Evolutionary conservation across 306 rosid genomes (phyloP).

Genomic region (Myrica gale): DNA sequence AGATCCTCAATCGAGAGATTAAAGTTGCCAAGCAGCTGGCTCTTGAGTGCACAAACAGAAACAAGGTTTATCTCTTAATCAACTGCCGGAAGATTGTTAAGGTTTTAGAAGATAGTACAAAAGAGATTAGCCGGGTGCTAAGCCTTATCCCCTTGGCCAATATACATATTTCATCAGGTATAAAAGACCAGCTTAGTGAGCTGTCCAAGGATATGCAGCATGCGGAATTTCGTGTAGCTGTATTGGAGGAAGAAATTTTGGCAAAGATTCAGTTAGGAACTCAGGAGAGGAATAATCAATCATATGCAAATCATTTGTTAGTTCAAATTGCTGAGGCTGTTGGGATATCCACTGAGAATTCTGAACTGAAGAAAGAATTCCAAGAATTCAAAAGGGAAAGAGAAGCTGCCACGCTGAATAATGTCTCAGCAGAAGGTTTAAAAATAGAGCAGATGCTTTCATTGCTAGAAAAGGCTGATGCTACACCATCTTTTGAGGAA

Average conservation of each 20-base stretch:
- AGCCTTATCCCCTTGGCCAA: conserved; percentile 42
- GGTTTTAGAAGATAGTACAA: conserved; percentile 35
- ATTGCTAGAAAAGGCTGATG: conserved; percentile 47
- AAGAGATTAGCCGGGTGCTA: conserved; percentile 44
- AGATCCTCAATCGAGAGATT: conserved; percentile 43
- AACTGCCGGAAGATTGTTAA: conserved; percentile 44
- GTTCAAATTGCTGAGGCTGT: conserved; percentile 38
- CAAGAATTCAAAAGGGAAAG: conserved; percentile 47
- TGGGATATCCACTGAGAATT: conserved; percentile 45
- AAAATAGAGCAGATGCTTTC: conserved; percentile 48
- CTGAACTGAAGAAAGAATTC: conserved; percentile 41
- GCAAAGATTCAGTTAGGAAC: conserved; percentile 46
- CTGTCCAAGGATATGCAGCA: conserved; percentile 48
- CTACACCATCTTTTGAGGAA: conserved; percentile 38
- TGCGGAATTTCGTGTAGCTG: conserved; percentile 34
- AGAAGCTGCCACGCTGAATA: conserved; percentile 34
- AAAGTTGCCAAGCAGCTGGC: conserved; percentile 42
- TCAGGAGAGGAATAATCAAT: conserved; percentile 35
- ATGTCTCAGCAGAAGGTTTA: conserved; percentile 40
- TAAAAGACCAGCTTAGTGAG: conserved; percentile 32
- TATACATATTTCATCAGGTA: conserved; percentile 34
- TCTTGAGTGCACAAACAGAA: conserved; percentile 46
- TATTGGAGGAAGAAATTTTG: conserved; percentile 40
- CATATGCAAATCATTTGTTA: conserved; percentile 36
- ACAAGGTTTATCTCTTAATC: conserved; percentile 48